Base-by-base conservation (phyloP, 345 rosid genomes). In the Citrus cavaleriei region DNA sequence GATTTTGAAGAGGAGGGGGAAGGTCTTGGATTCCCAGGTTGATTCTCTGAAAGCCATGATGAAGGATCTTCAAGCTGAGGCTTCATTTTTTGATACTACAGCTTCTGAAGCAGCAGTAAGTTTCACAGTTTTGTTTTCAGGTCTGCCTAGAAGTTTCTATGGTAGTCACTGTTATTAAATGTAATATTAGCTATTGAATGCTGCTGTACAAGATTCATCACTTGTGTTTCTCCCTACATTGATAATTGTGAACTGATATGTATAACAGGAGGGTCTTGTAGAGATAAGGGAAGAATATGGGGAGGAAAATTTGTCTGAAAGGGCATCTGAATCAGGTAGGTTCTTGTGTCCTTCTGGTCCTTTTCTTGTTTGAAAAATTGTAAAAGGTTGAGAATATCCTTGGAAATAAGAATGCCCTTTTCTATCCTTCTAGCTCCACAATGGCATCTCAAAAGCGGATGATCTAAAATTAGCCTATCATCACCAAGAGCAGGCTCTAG, bases 281-380 rank as follows among this genome's bases (percentile, higher is more conserved):
- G 99, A 94, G 91, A 96, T 96, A 78, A 90, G 88, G 74, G 98
- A 95, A 87, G 94, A 94, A 67, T 88, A 89, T 83, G 87, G 63
- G 58, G 93, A 87, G 71, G 91, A 89, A 34, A 84, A 60, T 71
- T 82, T 81, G 73, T 69, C 74, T 12, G 89, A 85, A 76, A 82
- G 6, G 63, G 65, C 27, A 40, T 82, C 88, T 81, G 82, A 78
- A 74, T 80, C 88, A 85, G 89, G 91, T 66, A 81, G 40, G 81
- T 79, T 75, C 38, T 70, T 68, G 58, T 32, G 24, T 12, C 79
- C 65, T 70, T 28, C 28, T 28, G 8, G 49, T 69, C 66, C 57
- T 14, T 73, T n/a, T n/a, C 18, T 4, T 38, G 27, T 42, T 14
- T 49, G 46, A 40, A 64, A 16, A 64, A 2, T 64, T 64, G 40